Evolutionary conservation across 2,329 filamentous ascomycete genomes (phyloP), one percentile per base, ranked within the genome.

Genomic region (Ascochyta fabae): DNA sequence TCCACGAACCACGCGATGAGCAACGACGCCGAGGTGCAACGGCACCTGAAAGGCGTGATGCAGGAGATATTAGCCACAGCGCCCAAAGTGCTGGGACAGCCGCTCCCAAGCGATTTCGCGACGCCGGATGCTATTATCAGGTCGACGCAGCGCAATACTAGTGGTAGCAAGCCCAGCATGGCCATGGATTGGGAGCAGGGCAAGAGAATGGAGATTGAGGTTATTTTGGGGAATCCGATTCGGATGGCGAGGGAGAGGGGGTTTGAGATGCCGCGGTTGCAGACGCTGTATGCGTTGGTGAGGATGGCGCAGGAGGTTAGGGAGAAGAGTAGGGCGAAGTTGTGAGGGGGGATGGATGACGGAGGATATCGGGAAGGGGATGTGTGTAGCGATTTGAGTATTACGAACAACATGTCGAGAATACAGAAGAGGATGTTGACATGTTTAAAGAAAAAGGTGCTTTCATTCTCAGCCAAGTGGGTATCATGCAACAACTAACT

Each of bases 191-290:
- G 87, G 86, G 86, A 89, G 72, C 81, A 79, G 1, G 85, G 86
- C 0, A 80, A 85, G 67, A 82, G 82, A 36, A 81, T 91, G 80
- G 88, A 91, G 78, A 71, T 91, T 46, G 88, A 91, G 74, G 88
- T 89, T 33, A 89, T 91, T 36, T 70, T 91, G 23, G 88, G 88
- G 1, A 90, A 91, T 68, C 87, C 88, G 0, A 84, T 90, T 27
- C 77, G 86, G 60, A 85, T 89, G 42, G 88, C 88, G 9, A 77
- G 85, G 62, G 81, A 80, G 48, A 81, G 81, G 46, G 88, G 87
- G 0, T 82, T 87, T 5, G 83, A 88, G 65, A 83, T 90, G 83
- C 86, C 86, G 10, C 77, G 86, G 69, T 67, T 90, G 76, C 86
- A 90, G 77, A 88, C 76, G 22, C 64, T 90, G 62, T 90, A 90